Evolutionary conservation across 2,329 filamentous ascomycete species (phyloP).

Genomic region (Nemania diffusa): DNA sequence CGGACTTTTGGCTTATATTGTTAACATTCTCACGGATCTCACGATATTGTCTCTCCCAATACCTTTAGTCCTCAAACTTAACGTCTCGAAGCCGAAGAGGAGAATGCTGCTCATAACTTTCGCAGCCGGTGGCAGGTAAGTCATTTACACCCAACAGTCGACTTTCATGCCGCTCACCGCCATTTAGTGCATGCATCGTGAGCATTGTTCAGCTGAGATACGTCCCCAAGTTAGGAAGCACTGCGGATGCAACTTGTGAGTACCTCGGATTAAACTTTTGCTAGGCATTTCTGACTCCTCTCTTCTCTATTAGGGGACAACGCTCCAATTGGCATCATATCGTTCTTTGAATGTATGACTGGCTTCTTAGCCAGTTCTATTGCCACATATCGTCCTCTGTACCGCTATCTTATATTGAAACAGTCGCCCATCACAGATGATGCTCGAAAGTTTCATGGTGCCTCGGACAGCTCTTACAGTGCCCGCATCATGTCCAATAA

Average conservation of each 20-base stretch:
- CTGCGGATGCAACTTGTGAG: conserved; percentile 37
- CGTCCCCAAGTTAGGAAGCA: conserved; percentile 27
- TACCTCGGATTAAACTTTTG: no score
- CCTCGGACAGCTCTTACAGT: no score
- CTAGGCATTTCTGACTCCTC: background rate
- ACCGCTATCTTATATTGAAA: no score
- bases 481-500: no score
- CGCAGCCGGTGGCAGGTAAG: conserved; percentile 30
- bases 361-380: conserved; percentile 37
- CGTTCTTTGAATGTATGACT: conserved; percentile 28
- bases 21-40: conserved; percentile 33
- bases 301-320: conserved; percentile 25
- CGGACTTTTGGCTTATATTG: conserved; percentile 25
- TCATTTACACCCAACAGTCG: no score
- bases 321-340: conserved; percentile 27
- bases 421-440: no score
- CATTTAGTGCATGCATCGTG: conserved; percentile 35
- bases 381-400: conserved; percentile 37
- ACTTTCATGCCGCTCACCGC: no score
- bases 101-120: conserved; percentile 29
- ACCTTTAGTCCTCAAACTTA: conserved; percentile 27
- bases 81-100: conserved; percentile 22
- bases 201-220: conserved; percentile 34
- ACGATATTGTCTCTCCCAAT: conserved; percentile 31
- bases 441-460: no score